These are phyloP conservation scores for Phytophthora rubi DNA, from an alignment of 352 stramenopile genomes.

Conservation along the genomic window DNA sequence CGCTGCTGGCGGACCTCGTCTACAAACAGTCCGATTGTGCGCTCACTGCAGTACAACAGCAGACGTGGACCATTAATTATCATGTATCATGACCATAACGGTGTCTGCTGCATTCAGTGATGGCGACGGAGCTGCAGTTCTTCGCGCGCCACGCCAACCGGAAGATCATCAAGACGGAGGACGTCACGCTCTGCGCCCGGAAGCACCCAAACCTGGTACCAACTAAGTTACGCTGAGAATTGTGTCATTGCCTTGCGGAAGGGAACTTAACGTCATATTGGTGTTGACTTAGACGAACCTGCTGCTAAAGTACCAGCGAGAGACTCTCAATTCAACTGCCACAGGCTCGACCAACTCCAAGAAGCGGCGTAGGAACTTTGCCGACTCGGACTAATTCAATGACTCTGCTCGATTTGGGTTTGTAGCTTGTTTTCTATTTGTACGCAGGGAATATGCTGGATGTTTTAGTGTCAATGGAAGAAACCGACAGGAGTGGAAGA, in stretches of 20 bases:
- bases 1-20: constrained; percentile 67
- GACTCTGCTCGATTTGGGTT: constrained; percentile 7
- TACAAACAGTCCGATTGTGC: constrained; percentile 71
- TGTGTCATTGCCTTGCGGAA: neutral
- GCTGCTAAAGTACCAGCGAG: constrained; percentile 68
- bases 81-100: neutral
- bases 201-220: constrained; percentile 67
- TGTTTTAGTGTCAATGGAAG: constrained; percentile 22
- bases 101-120: constrained; percentile 39
- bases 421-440: neutral
- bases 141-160: constrained; percentile 75
- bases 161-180: constrained; percentile 78
- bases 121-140: constrained; percentile 78
- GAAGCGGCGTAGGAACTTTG: constrained; percentile 36
- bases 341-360: constrained; percentile 27
- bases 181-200: constrained; percentile 69
- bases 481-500: constrained; percentile 18
- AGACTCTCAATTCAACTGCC: constrained; percentile 36
- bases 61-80: neutral
- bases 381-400: constrained; percentile 33
- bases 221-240: neutral
- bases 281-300: constrained; percentile 44
- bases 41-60: neutral
- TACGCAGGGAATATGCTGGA: neutral
- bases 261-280: neutral